Conservation (phyloP, 208 protist genomes). For the Leishmania lainsoni region DNA sequence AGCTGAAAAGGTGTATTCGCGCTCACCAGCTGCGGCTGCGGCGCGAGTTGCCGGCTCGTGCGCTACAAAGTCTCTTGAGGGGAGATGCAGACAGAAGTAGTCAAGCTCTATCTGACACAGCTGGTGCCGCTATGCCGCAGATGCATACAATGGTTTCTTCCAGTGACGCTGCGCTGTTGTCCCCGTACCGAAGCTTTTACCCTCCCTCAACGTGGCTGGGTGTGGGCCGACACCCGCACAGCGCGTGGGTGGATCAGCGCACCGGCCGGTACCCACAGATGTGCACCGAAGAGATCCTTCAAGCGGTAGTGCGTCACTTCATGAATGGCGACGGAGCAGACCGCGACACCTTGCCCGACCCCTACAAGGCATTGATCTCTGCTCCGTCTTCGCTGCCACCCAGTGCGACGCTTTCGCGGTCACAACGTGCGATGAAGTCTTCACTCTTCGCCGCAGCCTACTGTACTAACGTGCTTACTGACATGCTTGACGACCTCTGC, state of each 20-base stretch:
- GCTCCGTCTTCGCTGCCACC: background rate
- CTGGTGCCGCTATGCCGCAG: background rate
- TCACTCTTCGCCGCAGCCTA: constrained; percentile 39
- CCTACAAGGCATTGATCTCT: background rate
- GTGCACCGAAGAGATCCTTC: constrained; percentile 9
- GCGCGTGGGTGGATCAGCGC: constrained; percentile 42
- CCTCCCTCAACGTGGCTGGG: constrained; percentile 43
- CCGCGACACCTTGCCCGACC: background rate
- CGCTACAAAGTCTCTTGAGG: background rate
- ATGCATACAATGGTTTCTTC: background rate
- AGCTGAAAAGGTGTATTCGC: constrained; percentile 21
- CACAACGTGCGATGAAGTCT: constrained; percentile 16
- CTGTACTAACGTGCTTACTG: constrained; percentile 56
- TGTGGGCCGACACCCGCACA: constrained; percentile 40
- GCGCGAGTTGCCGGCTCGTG: background rate
- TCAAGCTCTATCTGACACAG: background rate
- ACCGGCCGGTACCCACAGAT: constrained; percentile 45
- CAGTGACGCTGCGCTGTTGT: background rate
- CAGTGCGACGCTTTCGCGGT: constrained; percentile 1
- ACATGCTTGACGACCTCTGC: constrained; percentile 62
- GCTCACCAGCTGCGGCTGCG: constrained; percentile 18
- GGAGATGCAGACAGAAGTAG: background rate
- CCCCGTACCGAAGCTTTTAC: constrained; percentile 42
- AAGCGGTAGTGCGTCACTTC: constrained; percentile 8
- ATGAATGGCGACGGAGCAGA: constrained; percentile 1